Evolutionary conservation across 768 basidiomycete species (phyloP), one percentile per base, ranked within the genome.

Genomic region (Mycena metata): DNA sequence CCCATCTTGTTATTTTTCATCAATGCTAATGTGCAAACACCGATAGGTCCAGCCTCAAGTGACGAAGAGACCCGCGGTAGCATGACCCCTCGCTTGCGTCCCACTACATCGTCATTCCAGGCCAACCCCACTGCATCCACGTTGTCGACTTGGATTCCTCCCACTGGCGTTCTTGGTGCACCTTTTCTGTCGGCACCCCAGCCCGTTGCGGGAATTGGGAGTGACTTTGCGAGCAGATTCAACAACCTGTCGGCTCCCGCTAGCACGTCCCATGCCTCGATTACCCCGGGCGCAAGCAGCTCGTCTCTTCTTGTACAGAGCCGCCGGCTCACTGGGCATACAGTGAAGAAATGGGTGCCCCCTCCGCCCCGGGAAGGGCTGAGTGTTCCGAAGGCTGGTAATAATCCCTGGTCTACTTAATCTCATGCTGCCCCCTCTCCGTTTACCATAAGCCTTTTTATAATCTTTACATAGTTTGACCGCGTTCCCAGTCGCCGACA

Each of bases 81-180:
- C 24, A 23, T 19, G 8, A 33, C 57, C 43, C 26, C 57, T 16
- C 26, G 16, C 19, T 43, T 58, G 42, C 57, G 42, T 0, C 54
- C 54, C n/a, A 21, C 54, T 5, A 45, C 42, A 46, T 58, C 57
- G 42, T 58, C 57, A 45, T 58, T 58, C 57, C 57, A 58, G 17
- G 19, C 13, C 11, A 42, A 46, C 13, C 41, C 36, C 36, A 12
- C 36, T 21, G 43, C 30, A 7, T 58, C 57, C 6, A 45, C 42
- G 6, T 45, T 41, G 57, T 33, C 42, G 10, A 21, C 57, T n/a
- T n/a, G n/a, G n/a, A n/a, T n/a, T n/a, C n/a, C n/a, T n/a, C n/a
- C n/a, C n/a, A n/a, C n/a, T n/a, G n/a, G n/a, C n/a, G n/a, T n/a
- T n/a, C n/a, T n/a, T n/a, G n/a, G n/a, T n/a, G n/a, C n/a, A n/a